phyloP scores from a whole-genome alignment of 208 protist genomes.

The Wallacemonas sp. region DNA sequence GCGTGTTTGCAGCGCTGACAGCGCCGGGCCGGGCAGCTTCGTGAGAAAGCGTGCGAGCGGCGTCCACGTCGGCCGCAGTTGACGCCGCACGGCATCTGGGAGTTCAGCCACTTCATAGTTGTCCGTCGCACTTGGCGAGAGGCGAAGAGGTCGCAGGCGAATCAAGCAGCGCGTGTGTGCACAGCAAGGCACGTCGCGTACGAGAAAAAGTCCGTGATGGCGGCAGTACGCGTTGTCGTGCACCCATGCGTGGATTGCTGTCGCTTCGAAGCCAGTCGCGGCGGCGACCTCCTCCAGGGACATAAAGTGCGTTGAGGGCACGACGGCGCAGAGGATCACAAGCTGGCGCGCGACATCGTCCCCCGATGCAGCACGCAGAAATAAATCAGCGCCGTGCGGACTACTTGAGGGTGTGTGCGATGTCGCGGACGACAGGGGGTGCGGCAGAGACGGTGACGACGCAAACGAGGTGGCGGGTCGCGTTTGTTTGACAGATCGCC shows the following conservation, averaged over 20 bases:
- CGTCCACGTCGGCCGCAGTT: constrained; percentile 63
- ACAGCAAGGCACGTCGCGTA: not conserved
- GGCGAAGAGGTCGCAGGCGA: constrained; percentile 75
- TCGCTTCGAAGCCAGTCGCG: not conserved
- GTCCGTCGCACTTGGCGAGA: constrained; percentile 55
- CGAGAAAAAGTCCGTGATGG: not conserved
- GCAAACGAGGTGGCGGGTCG: no score
- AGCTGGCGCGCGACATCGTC: not conserved
- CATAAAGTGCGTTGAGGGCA: not conserved
- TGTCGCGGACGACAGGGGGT: no score
- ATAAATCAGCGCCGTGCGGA: not conserved
- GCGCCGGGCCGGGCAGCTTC: constrained; percentile 14
- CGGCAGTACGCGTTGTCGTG: not conserved
- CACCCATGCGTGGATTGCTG: not conserved
- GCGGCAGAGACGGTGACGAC: no score
- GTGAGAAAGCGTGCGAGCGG: constrained; percentile 43
- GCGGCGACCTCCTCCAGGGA: not conserved
- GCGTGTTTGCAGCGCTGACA: not conserved
- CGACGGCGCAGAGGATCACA: constrained; percentile 15
- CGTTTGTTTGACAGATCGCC: not conserved
- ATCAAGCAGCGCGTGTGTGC: constrained; percentile 13
- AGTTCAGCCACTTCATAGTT: constrained; percentile 32
- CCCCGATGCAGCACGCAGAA: not conserved
- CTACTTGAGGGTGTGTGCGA: no score
- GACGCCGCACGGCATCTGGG: constrained; percentile 20